Evolutionary conservation across 2,329 filamentous ascomycete genomes (phyloP).

Genomic region (Trichoderma aggressivum): DNA sequence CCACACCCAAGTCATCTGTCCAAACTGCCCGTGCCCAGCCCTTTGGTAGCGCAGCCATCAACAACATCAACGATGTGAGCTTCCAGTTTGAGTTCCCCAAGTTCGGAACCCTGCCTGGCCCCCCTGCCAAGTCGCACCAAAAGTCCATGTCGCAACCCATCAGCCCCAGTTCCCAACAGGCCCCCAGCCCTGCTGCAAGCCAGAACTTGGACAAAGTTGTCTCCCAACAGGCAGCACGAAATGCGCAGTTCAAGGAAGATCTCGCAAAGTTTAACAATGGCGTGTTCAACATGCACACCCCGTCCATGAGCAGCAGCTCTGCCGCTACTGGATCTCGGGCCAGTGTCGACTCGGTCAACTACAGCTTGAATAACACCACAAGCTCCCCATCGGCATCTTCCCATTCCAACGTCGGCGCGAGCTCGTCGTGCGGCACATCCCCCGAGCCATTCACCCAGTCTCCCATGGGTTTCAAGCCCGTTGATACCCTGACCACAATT

Average conservation of each 20-base stretch:
- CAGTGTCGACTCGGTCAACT: slow-evolving; percentile 50
- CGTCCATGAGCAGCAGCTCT: slow-evolving; percentile 45
- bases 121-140: slow-evolving; percentile 31
- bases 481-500: slow-evolving; percentile 62
- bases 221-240: slow-evolving; percentile 19
- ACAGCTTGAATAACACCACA: slow-evolving; percentile 49
- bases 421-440: slow-evolving; percentile 71
- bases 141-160: slow-evolving; percentile 31
- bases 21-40: slow-evolving; percentile 36
- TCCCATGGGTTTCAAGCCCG: slow-evolving; percentile 60
- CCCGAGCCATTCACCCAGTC: slow-evolving; percentile 74
- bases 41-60: slow-evolving; percentile 48
- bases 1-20: slow-evolving; percentile 36
- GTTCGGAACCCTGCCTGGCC: slow-evolving; percentile 71
- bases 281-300: slow-evolving; percentile 53
- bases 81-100: slow-evolving; percentile 97
- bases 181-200: slow-evolving; percentile 30
- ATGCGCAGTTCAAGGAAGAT: slow-evolving; percentile 42
- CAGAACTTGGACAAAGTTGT: slow-evolving; percentile 29
- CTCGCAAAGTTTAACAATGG: slow-evolving; percentile 48
- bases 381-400: slow-evolving; percentile 64
- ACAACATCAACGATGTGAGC: slow-evolving; percentile 67
- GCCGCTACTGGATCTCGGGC: slow-evolving; percentile 46
- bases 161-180: slow-evolving; percentile 29
- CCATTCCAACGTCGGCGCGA: slow-evolving; percentile 56